Evolutionary conservation across 129 eudicot genomes (phyloP).

Genomic region (Chrysanthemum makinoi): DNA sequence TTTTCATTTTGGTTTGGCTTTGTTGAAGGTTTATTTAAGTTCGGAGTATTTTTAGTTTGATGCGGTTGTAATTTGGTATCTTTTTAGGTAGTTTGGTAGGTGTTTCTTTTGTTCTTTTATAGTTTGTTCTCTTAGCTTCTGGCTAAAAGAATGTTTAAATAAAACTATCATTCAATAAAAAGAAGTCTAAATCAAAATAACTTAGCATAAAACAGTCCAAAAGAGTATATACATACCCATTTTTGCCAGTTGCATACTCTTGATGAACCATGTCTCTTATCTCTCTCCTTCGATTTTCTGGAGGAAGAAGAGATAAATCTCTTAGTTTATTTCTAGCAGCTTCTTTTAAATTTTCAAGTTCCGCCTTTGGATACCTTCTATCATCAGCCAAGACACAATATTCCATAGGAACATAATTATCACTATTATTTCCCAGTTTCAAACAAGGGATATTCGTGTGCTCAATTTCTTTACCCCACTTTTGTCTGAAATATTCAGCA

Average conservation of each 20-base stretch:
- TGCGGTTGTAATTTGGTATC: too few species aligned
- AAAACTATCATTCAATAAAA: background rate
- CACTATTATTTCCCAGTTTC: constrained; percentile 43
- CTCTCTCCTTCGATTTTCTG: constrained; percentile 38
- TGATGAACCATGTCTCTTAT: constrained; percentile 51
- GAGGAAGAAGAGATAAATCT: constrained; percentile 43
- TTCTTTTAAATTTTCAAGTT: constrained; percentile 20
- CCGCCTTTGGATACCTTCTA: constrained; percentile 55
- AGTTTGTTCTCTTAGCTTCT: too few species aligned
- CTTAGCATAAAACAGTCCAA: background rate
- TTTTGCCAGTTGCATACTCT: constrained; percentile 48
- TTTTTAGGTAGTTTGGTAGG: too few species aligned
- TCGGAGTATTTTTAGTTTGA: too few species aligned
- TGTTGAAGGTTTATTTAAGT: too few species aligned
- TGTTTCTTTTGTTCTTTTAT: too few species aligned
- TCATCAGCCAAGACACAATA: constrained; percentile 67
- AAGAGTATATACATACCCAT: constrained; percentile 48
- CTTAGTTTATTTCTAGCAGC: constrained; percentile 30
- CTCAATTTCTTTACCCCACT: constrained; percentile 40
- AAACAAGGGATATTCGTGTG: constrained; percentile 53
- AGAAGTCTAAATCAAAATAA: too few species aligned
- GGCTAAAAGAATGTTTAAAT: background rate
- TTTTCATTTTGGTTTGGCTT: too few species aligned
- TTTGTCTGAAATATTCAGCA: constrained; percentile 48
- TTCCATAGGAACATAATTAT: constrained; percentile 60